Evolutionary conservation across 2,329 filamentous ascomycete species (phyloP).

Genomic region (Sclerotinia borealis): DNA sequence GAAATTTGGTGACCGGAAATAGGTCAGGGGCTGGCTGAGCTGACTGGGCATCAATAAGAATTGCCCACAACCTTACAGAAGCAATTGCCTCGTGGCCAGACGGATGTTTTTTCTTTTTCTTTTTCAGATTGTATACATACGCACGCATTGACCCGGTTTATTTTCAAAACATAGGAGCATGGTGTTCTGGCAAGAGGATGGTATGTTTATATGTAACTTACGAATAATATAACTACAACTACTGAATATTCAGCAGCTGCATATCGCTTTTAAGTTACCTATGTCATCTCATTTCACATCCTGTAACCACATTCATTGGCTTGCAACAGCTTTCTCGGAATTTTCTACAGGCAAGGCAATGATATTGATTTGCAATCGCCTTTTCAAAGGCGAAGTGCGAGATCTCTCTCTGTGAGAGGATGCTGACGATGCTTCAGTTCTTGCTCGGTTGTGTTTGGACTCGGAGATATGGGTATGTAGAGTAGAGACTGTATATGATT

Average conservation of each 20-base stretch:
- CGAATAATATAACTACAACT: conserved; percentile 2
- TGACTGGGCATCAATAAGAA: neutral
- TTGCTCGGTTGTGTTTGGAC: too few species aligned
- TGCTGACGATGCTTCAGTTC: neutral
- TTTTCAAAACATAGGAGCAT: conserved; percentile 5
- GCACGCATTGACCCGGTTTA: neutral
- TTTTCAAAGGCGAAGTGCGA: neutral
- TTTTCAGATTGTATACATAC: neutral
- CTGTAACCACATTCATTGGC: neutral
- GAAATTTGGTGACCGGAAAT: conserved; percentile 40
- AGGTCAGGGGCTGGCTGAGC: neutral
- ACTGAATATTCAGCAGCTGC: conserved; percentile 1
- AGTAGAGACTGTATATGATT: too few species aligned
- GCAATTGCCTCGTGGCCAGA: neutral
- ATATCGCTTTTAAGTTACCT: neutral
- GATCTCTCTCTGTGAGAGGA: neutral
- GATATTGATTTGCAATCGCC: neutral
- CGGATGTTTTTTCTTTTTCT: neutral
- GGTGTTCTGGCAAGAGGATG: conserved; percentile 2
- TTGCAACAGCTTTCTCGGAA: fast-evolving
- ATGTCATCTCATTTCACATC: neutral
- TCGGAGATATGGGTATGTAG: too few species aligned
- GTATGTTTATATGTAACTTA: conserved; percentile 13
- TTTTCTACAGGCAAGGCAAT: neutral
- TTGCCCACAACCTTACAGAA: neutral